These are phyloP conservation scores for Ashbya aceris DNA, from an alignment of 1,139 yeast genomes.

Conservation along the genomic window DNA sequence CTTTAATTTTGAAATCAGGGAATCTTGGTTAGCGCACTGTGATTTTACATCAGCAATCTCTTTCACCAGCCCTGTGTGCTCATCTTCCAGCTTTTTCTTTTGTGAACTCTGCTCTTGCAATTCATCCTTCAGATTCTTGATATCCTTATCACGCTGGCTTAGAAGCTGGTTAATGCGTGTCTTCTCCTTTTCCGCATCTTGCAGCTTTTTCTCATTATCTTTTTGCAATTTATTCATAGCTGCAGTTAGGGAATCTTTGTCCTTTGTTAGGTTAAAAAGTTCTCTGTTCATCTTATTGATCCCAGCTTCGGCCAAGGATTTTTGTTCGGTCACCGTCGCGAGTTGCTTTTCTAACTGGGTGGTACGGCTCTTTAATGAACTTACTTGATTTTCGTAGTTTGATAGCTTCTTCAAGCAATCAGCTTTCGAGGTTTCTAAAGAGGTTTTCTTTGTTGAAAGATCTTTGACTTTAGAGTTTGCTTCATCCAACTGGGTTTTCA, in stretches of 20 bases:
- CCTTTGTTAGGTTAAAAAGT: slow-evolving; percentile 54
- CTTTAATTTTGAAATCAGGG: slow-evolving; percentile 30
- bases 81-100: slow-evolving; percentile 8
- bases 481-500: slow-evolving; percentile 9
- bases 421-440: slow-evolving; percentile 1
- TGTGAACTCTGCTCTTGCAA: slow-evolving; percentile 6
- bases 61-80: slow-evolving; percentile 14
- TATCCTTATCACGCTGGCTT: slow-evolving; percentile 15
- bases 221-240: slow-evolving; percentile 36
- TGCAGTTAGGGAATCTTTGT: slow-evolving; percentile 45
- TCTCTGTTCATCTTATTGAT: slow-evolving; percentile 87
- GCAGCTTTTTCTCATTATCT: slow-evolving; percentile 27
- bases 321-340: slow-evolving; percentile 30
- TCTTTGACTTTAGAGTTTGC: slow-evolving; percentile 10
- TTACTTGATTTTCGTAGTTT: slow-evolving; percentile 6
- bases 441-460: slow-evolving; percentile 5
- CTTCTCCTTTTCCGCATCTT: slow-evolving; percentile 28
- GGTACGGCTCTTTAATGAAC: slow-evolving; percentile 10
- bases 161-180: slow-evolving; percentile 17
- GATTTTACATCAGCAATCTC: slow-evolving; percentile 24
- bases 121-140: slow-evolving; percentile 11
- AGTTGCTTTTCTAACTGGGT: slow-evolving; percentile 15
- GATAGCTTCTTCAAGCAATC: slow-evolving; percentile 5
- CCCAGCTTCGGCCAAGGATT: slow-evolving; percentile 72
- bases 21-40: slow-evolving; percentile 22